Evolutionary conservation across 306 rosid genomes (phyloP), one percentile per base, ranked within the genome.

Genomic region (Pterocarpus macrocarpus): DNA sequence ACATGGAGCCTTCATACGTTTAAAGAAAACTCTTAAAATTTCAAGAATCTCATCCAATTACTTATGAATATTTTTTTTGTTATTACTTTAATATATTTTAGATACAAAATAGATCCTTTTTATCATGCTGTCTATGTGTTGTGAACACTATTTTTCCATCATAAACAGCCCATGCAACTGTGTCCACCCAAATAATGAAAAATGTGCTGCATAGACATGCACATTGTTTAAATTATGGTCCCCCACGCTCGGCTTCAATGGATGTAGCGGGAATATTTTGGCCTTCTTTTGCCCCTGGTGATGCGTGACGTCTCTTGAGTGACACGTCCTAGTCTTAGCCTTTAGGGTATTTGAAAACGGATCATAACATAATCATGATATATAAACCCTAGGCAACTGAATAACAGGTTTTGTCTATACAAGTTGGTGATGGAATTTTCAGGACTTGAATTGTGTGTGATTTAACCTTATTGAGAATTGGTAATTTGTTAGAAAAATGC

Each of bases 301-400:
- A 79, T 74, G 73, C 69, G 39, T 80, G 85, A 80, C 73, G 68
- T 77, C 58, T 68, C 84, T 76, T 79, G 73, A 28, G 79, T 79
- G 89, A 79, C 81, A 79, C 77, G 89, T 86, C 89, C 59, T 57
- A 86, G 44, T 82, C 89, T 75, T 73, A 14, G 62, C 36, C 35
- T 45, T 71, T 52, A 49, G 35, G 44, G 28, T 70, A 35, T 77
- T 76, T 82, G 53, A 76, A 76, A 76, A 49, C 55, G 14, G 58
- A 49, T 39, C 78, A 76, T 32, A 5, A 50, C 66, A 43, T 72
- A 34, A 35, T 14, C 33, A 71, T 64, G 7, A 9, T 11, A 12
- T 9, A 53, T 49, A 30, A 39, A 56, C 59, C 69, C 64, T 76
- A 64, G 36, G 38, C 56, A 22, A 10, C 49, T 44, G 73, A 63